Evolutionary conservation across 352 stramenopile species (phyloP), one percentile per base, ranked within the genome.

Genomic region (Phytophthora crassamura): DNA sequence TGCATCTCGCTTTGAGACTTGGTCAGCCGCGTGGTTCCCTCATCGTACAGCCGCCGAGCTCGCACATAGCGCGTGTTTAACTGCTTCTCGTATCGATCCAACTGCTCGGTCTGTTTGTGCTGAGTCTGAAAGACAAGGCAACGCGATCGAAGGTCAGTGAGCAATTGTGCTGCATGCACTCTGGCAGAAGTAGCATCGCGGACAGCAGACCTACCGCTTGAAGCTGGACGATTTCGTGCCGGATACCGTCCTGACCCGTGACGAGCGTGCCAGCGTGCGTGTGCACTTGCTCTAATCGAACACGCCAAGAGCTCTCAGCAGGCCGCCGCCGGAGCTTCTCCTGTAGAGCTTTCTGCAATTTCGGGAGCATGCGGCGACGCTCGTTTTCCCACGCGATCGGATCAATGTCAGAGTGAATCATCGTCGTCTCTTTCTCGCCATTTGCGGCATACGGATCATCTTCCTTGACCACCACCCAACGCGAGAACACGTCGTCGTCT

Each of bases 401-500:
- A 32, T 85, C 77, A 34, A 86, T 71, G 12, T 65, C 25, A 1
- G 73, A 69, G 33, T 75, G 51, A 54, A 86, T 88, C 68, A 86
- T 83, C 35, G 8, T 50, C 40, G 67, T 54, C 15, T 67, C 45
- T 18, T 41, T 61, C 1, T 67, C 40, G 7, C 55, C 60, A 16
- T 18, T 34, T 14, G 20, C 25, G 15, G 16, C 18, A 18, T 34
- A 14, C n/a, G n/a, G 38, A 25, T 33, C 20, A 6, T 84, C 67
- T 41, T 84, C 67, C 25, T 66, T 83, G 15, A 78, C 56, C 10
- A 85, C 61, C 7, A 88, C 20, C 78, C 78, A 88, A n/a, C 69
- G 51, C 12, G 61, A 70, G 40, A 82, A 78, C 16, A 59, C 10
- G 36, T 79, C 70, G 2, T 80, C 56, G n/a, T 80, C 58, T n/a